Evolutionary conservation across 257 asterid species (phyloP), one percentile per base, ranked within the genome.

Genomic region (Nicotiana noctiflora): DNA sequence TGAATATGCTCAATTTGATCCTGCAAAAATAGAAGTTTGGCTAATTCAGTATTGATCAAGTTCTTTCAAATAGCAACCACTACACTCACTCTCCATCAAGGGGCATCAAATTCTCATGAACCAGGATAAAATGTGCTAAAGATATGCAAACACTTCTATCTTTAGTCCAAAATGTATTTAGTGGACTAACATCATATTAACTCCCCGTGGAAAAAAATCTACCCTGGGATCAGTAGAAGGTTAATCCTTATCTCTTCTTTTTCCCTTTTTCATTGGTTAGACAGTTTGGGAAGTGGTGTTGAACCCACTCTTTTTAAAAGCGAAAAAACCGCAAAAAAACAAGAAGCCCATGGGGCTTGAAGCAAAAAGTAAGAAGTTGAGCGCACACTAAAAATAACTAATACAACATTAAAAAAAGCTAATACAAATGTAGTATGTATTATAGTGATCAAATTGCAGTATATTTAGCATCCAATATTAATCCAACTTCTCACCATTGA

Each of bases 1-100:
- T 95, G 90, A 86, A 93, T 91, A 85, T 92, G 94, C 89, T 92
- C 94, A 86, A 84, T 85, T 75, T 93, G 88, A 82, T 90, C 98
- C 99, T 96, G 88, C 84, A 87, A 81, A 23, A 37, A 34, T 10
- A 17, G 63, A 14, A 37, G 61, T 52, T 62, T 29, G 25, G 56
- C 40, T 7, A 72, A 51, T 15, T 31, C 18, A 49, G 49, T 25
- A 44, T 21, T 5, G 14, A 74, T 25, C 1, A 8, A 9, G 0
- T 14, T 49, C 64, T 74, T 49, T 74, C 79, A 12, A 40, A 1
- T 74, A 12, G 61, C 23, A 49, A 49, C 37, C n/a, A 23, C 25
- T 49, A 8, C 44, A 25, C 27, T 25, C 27, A 74, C 31, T 49
- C 15, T 23, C 3, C 4, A 25, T 74, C 61, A 74, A 74, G 23